Percentiles rank a stretch among this genome's conserved stretches.
Conservation (phyloP, 2,329 filamentous ascomycete species). For the Pyrenochaeta sp. region DNA sequence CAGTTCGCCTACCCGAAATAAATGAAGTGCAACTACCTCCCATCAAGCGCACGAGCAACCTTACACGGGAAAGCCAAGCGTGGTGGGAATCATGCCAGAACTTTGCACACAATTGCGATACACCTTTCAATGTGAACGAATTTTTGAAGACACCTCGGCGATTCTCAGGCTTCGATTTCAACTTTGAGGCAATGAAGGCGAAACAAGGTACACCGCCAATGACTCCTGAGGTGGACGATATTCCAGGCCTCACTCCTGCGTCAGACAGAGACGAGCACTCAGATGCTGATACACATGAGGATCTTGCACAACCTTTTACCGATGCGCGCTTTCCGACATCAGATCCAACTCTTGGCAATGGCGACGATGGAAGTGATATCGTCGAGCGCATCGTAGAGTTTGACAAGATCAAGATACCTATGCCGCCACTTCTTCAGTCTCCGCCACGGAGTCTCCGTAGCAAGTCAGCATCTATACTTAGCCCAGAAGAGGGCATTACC, state of each 20-base stretch:
- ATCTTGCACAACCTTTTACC: not conserved
- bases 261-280: slow-evolving; percentile 22
- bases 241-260: slow-evolving; percentile 28
- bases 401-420: slow-evolving; percentile 25
- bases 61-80: slow-evolving; percentile 21
- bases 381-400: slow-evolving; percentile 36
- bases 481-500: slow-evolving; percentile 23
- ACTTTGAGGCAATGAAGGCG: slow-evolving; percentile 24
- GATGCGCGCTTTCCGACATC: not conserved
- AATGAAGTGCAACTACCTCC: not conserved
- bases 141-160: slow-evolving; percentile 35
- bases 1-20: not conserved
- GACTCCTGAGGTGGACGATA: slow-evolving; percentile 29
- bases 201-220: slow-evolving; percentile 7
- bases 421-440: slow-evolving; percentile 31
- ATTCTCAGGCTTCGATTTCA: slow-evolving; percentile 40
- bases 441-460: slow-evolving; percentile 23
- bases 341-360: slow-evolving; percentile 7
- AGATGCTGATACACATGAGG: slow-evolving; percentile 11
- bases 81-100: slow-evolving; percentile 42
- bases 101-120: slow-evolving; percentile 35
- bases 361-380: slow-evolving; percentile 29
- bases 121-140: slow-evolving; percentile 33
- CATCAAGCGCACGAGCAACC: slow-evolving; percentile 16
- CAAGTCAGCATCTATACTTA: slow-evolving; percentile 13